phyloP scores from a whole-genome alignment of 208 protist genomes.

The Entamoeba histolytica region DNA sequence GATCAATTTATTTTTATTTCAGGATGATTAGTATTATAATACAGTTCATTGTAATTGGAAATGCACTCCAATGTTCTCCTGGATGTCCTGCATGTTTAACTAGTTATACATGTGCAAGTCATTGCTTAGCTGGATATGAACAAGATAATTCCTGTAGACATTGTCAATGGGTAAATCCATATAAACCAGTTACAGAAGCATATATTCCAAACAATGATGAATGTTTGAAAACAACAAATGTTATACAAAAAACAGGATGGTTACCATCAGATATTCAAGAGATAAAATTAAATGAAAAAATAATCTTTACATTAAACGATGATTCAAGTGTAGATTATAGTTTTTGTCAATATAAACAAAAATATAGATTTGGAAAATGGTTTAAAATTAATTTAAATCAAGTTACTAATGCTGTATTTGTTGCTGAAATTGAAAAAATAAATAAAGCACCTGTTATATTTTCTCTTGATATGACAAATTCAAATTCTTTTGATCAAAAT shows the following conservation, averaged over 20 bases:
- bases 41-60: too few species aligned
- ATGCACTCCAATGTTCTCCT: background rate
- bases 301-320: background rate
- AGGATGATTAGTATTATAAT: too few species aligned
- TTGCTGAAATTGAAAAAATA: background rate
- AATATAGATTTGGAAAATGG: background rate
- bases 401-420: background rate
- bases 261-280: background rate
- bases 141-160: background rate
- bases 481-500: background rate
- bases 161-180: background rate
- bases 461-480: background rate
- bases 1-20: too few species aligned
- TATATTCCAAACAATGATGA: background rate
- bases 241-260: background rate
- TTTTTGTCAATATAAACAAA: background rate
- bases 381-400: background rate
- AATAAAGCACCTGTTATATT: background rate
- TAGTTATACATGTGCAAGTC: background rate
- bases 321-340: background rate
- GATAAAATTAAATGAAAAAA: background rate
- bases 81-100: background rate
- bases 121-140: background rate
- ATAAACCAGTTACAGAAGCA: background rate
- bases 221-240: background rate